Base-by-base conservation (phyloP, 2,329 filamentous ascomycete species). In the Talaromyces marneffei region DNA sequence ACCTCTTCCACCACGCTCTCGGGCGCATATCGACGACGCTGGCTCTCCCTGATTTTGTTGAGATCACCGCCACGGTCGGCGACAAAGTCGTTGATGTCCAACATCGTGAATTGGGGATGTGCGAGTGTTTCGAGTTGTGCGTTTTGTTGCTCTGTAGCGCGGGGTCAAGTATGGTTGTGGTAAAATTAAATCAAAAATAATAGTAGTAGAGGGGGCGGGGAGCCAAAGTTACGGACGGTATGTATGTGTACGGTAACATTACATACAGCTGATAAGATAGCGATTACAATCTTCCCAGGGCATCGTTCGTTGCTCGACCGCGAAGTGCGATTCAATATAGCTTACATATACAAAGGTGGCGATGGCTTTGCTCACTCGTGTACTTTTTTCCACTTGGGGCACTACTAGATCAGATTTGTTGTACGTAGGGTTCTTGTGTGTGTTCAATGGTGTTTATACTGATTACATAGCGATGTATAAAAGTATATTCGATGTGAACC, bases 1-100 rank as follows among this genome's bases (percentile, higher is more conserved):
- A 97, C 86, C 78, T 96, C 89, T 79, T 99, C 93, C 27, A 99
- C 93, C 53, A 88, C 81, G 72, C 91, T 89, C 71, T 92, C 90
- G 14, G 87, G 83, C 54, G 91, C 92, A 80, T 86, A 85, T 69
- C 94, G 87, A 72, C 87, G 87, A 68, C 89, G 85, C 78, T 99
- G 94, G 66, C 89, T 94, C 76, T 97, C 91, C 75, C 90, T 89
- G 77, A 99, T 94, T 79, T 87, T 88, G 73, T 96, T 89, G 16
- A 92, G 91, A 78, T 97, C 86, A 69, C 94, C 94, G 67, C 93
- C 94, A 69, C 92, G 89, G 77, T 97, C 91, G 73, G 84, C 78
- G 71, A 93, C 88, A 74, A 93, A 91, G 73, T 92, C 89, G 68
- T 84, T 82, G 60, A 91, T 82, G 79, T 92, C 90, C 67, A 91